These are phyloP conservation scores for Aspergillus luchuensis DNA, from an alignment of 2,329 filamentous ascomycete species.

Conservation along the genomic window DNA sequence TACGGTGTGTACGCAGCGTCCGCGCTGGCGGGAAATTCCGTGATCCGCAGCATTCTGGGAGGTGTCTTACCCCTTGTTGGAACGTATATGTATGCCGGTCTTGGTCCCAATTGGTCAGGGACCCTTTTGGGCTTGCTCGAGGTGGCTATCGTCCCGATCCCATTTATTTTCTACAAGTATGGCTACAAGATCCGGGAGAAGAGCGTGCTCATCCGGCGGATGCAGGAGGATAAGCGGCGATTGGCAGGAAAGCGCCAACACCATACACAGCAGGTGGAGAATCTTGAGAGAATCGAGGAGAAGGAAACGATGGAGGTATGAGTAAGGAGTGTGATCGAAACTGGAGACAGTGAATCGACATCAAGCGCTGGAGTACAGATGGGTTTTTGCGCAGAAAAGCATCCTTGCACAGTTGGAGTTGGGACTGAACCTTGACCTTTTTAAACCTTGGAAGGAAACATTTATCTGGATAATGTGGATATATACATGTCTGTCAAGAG, in stretches of 20 bases:
- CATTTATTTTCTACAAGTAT: conserved; percentile 72
- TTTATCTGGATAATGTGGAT: background rate
- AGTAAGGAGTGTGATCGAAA: background rate
- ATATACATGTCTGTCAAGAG: background rate
- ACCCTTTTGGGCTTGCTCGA: conserved; percentile 75
- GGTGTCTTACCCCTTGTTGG: conserved; percentile 77
- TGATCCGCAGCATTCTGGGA: conserved; percentile 72
- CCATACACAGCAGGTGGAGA: conserved; percentile 18
- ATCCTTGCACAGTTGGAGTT: conserved; percentile 13
- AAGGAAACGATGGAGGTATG: conserved; percentile 24
- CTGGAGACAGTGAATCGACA: no score
- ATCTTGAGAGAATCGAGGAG: conserved; percentile 18
- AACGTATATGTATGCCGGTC: conserved; percentile 66
- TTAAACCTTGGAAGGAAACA: background rate
- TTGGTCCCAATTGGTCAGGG: conserved; percentile 77
- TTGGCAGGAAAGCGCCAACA: conserved; percentile 45
- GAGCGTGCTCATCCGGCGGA: conserved; percentile 58
- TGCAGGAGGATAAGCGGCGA: conserved; percentile 56
- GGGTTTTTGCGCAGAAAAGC: conserved; percentile 12
- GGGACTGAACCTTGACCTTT: background rate
- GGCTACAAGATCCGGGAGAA: conserved; percentile 59
- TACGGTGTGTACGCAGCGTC: conserved; percentile 83
- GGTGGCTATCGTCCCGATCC: conserved; percentile 74
- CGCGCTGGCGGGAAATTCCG: conserved; percentile 76
- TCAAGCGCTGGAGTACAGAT: background rate